Conservation (phyloP, 1,284 basidiomycete genomes). For the Ganoderma meredithae region DNA sequence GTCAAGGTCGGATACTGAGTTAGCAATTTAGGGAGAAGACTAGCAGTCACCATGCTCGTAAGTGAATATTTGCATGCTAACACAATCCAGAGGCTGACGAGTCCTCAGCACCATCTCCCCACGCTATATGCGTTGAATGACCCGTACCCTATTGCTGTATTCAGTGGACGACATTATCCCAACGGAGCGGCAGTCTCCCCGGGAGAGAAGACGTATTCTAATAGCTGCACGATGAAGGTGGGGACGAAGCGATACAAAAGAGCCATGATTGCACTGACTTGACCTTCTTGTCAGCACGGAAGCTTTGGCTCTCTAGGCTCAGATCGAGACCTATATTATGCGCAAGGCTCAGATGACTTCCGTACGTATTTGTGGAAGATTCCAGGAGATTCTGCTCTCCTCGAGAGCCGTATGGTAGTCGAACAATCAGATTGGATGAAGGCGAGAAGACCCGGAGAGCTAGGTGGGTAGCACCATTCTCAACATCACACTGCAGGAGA, state of each 20-base stretch:
- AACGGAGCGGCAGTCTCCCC: conserved; percentile 55
- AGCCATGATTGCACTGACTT: neutral
- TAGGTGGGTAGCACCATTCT: conserved; percentile 45
- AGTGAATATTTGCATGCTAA: conserved; percentile 31
- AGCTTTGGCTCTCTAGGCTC: conserved; percentile 70
- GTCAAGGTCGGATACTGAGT: neutral
- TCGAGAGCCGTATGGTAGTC: conserved; percentile 52
- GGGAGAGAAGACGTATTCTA: conserved; percentile 64
- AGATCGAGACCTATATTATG: conserved; percentile 65
- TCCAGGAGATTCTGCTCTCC: conserved; percentile 55
- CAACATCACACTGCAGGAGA: neutral
- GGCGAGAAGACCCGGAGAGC: conserved; percentile 37
- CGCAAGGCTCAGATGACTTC: conserved; percentile 83
- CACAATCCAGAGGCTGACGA: neutral
- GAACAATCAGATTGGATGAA: conserved; percentile 51
- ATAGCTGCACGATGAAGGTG: conserved; percentile 83
- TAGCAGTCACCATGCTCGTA: conserved; percentile 73
- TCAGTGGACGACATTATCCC: conserved; percentile 62
- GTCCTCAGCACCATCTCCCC: conserved; percentile 64
- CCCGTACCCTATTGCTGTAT: conserved; percentile 70
- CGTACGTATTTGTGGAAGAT: conserved; percentile 82
- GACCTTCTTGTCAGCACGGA: conserved; percentile 61
- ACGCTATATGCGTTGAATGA: conserved; percentile 74
- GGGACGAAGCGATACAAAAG: conserved; percentile 4
- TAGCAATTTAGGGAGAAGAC: conserved; percentile 55